Evolutionary conservation across 257 asterid species (phyloP), one percentile per base, ranked within the genome.

Genomic region (Thymus mandschuricus): DNA sequence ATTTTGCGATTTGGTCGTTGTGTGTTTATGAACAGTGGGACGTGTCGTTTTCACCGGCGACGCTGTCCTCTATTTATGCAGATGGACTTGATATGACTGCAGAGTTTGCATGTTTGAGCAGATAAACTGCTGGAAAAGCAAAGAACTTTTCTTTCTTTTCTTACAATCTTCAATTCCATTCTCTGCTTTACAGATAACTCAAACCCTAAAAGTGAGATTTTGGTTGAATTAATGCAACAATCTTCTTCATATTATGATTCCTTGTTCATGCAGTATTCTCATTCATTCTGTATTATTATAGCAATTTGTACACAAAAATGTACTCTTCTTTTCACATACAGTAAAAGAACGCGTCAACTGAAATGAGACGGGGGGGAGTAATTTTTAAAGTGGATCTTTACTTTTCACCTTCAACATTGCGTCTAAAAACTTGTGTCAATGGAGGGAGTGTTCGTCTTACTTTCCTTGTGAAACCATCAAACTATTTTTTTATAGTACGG

Each of bases 1-100:
- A 60, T 71, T 41, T 38, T 2, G 41, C 38, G 40, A 34, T n/a
- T 48, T 3, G 68, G 52, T 35, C 4, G 58, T 31, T n/a, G 58
- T 29, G 35, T 38, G 8, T 58, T 10, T 50, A 63, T 74, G 74
- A 79, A 75, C 75, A 65, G 68, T 79, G 59, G 44, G 49, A 66
- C 35, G 64, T 21, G 52, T 8, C 59, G 55, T 61, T 11, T 21
- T 46, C 29, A 56, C 62, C 3, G 5, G 58, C 45, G 10, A 9
- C 45, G 61, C 62, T 21, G 43, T 33, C 62, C 55, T 44, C 15
- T 30, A 64, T 68, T 40, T 69, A 71, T 74, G 68, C 48, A 69
- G 2, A 8, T 62, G 5, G 12, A 68, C 5, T 50, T 50, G n/a
- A 15, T 50, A 5, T 21, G 21, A 21, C 21, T 21, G 21, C 27